Evolutionary conservation across 345 rosid species (phyloP), one percentile per base, ranked within the genome.

Genomic region (Psidium friedrichsthalianum): DNA sequence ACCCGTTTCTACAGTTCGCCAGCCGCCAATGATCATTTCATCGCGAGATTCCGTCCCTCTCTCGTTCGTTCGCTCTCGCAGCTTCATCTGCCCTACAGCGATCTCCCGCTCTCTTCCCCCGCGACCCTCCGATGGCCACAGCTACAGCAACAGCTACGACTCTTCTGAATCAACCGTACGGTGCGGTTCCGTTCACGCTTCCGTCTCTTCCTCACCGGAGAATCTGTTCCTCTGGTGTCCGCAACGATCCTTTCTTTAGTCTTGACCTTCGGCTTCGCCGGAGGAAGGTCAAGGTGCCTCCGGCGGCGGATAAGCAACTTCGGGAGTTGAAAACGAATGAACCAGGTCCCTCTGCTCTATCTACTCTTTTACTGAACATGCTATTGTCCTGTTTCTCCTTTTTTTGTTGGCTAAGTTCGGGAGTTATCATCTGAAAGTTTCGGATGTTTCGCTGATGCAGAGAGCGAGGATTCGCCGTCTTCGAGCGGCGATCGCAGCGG

Each of bases 261-360:
- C 82, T 88, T 53, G 52, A 84, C 54, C 85, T 83, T 36, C 87
- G 58, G 78, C 80, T 83, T 53, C 88, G 90, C 86, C 80, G 56
- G 82, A 84, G 29, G 16, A 86, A 85, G 74, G 56, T 86, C 78
- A 0, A 32, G 44, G 82, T n/a, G 74, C 78, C 85, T 80, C 84
- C 88, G 56, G 91, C 92, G 29, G 74, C 88, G 24, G 87, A 85
- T 87, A 87, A 90, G 87, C 89, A 82, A 32, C 59, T 85, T 32
- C 85, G 86, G 21, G 87, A 88, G 56, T 51, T 87, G 12, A 81
- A 56, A 44, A 61, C 84, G 47, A 49, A 74, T 82, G 82, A 88
- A 74, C 88, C 83, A 87, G 94, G 94, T 92, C 80, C 47, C 22
- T 32, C 47, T 69, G 20, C 78, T 32, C 56, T 6, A 20, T 20